Percentiles rank a stretch among this genome's conserved stretches.
Conservation (phyloP, 192 early-diverging fungal genomes). For the Linnemannia elongata region DNA sequence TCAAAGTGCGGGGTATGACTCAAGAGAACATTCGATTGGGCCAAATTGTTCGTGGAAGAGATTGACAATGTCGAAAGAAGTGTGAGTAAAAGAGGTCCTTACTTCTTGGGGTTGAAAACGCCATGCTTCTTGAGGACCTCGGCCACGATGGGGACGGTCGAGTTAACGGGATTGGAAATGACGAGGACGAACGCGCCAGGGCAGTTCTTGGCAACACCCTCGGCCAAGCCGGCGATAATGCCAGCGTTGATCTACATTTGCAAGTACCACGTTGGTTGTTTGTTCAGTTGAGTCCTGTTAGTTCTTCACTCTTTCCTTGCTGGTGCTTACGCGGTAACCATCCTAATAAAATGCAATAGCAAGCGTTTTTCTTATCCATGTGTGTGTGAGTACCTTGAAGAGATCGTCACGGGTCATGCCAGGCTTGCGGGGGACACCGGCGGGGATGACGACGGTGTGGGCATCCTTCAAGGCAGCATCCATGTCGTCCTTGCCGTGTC, state of each 20-base stretch:
- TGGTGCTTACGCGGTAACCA: too few species aligned
- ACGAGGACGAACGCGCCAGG: slow-evolving; percentile 89
- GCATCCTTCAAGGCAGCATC: slow-evolving; percentile 79
- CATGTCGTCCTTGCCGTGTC: slow-evolving; percentile 84
- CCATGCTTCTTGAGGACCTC: slow-evolving; percentile 91
- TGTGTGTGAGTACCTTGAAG: slow-evolving; percentile 75
- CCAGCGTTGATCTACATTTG: slow-evolving; percentile 88
- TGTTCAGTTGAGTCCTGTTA: too few species aligned
- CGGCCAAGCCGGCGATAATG: slow-evolving; percentile 88
- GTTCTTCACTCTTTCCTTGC: too few species aligned
- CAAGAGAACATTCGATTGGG: slow-evolving; percentile 9
- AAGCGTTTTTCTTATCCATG: neutral
- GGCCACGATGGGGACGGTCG: slow-evolving; percentile 93
- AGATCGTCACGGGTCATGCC: slow-evolving; percentile 99
- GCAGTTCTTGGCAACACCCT: slow-evolving; percentile 77
- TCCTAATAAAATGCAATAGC: neutral
- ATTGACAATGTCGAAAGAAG: neutral
- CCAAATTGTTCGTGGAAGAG: neutral
- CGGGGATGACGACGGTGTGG: slow-evolving; percentile 95
- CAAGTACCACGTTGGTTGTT: neutral
- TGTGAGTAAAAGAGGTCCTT: neutral
- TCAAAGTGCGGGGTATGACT: slow-evolving; percentile 1
- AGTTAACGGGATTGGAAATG: slow-evolving; percentile 98
- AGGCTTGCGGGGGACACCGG: slow-evolving; percentile 98
- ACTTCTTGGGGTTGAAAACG: slow-evolving; percentile 85